Conservation (phyloP, 2,329 filamentous ascomycete genomes). For the Tolypocladium album region DNA sequence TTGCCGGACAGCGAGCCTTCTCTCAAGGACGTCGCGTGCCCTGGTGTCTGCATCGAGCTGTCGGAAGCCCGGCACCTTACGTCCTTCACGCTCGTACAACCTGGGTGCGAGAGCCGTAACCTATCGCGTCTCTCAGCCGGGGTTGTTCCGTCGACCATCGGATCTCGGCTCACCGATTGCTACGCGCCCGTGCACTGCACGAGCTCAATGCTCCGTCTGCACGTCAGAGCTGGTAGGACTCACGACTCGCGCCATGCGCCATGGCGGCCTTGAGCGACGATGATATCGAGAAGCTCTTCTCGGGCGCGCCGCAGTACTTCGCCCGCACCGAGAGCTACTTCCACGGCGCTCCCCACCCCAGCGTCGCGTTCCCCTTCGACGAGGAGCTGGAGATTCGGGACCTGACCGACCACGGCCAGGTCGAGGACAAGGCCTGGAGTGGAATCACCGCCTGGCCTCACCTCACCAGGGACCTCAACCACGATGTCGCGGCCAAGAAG, state of each 20-base stretch:
- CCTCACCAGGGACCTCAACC: conserved; percentile 39
- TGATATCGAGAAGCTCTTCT: conserved; percentile 61
- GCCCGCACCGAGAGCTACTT: conserved; percentile 48
- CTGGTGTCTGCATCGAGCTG: background rate
- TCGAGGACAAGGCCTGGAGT: conserved; percentile 53
- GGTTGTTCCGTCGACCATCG: background rate
- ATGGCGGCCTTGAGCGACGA: conserved; percentile 43
- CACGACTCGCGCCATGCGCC: conserved; percentile 13
- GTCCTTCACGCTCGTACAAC: background rate
- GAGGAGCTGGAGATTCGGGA: conserved; percentile 49
- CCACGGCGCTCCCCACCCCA: conserved; percentile 49
- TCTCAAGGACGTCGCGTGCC: background rate
- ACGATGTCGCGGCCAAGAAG: conserved; percentile 31
- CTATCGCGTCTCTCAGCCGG: background rate
- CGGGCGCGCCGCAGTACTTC: conserved; percentile 65
- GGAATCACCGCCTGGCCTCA: conserved; percentile 53
- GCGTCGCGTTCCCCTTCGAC: conserved; percentile 59
- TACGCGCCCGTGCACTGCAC: background rate
- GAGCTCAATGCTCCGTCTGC: background rate
- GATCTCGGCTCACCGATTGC: background rate
- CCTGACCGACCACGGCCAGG: conserved; percentile 52
- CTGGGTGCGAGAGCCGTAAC: background rate
- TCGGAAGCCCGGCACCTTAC: background rate
- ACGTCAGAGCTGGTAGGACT: background rate
- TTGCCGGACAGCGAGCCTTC: background rate